Percentiles rank a stretch among this genome's conserved stretches.
phyloP scores from a whole-genome alignment of 805 yeast genomes.

The Tanozyma kutaoensis region DNA sequence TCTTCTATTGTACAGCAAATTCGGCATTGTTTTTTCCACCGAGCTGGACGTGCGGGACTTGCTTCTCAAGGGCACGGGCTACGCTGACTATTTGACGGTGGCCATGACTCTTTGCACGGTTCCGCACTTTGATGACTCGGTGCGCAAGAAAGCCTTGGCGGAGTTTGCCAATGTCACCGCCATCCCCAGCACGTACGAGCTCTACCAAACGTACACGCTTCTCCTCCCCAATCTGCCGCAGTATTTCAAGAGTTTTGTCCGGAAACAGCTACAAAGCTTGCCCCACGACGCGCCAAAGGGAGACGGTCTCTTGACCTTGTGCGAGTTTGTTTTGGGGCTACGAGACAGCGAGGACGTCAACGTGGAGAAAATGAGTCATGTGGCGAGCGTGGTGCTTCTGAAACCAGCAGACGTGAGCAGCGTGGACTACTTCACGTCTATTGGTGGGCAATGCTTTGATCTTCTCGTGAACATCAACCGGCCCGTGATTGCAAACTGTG shows the following conservation, averaged over 20 bases:
- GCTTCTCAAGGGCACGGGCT: slow-evolving; percentile 53
- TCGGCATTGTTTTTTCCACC: slow-evolving; percentile 19
- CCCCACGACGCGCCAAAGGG: slow-evolving; percentile 36
- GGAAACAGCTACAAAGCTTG: slow-evolving; percentile 36
- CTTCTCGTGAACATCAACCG: slow-evolving; percentile 46
- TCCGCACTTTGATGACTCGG: slow-evolving; percentile 10
- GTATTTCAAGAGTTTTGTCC: slow-evolving; percentile 32
- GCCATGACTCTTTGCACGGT: slow-evolving; percentile 29
- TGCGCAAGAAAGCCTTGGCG: slow-evolving; percentile 1
- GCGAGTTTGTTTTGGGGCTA: slow-evolving; percentile 68
- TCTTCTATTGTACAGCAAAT: slow-evolving; percentile 13
- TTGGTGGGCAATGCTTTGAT: slow-evolving; percentile 53
- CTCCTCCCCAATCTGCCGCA: slow-evolving; percentile 38
- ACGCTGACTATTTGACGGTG: slow-evolving; percentile 42
- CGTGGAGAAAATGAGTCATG: slow-evolving; percentile 51
- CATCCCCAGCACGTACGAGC: slow-evolving; percentile 51
- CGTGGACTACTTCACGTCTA: slow-evolving; percentile 36
- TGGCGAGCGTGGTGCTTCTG: slow-evolving; percentile 48
- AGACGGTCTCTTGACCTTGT: slow-evolving; percentile 61
- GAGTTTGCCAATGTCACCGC: slow-evolving; percentile 17
- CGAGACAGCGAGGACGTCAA: slow-evolving; percentile 62
- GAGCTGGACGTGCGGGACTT: slow-evolving; percentile 39
- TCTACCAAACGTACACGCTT: slow-evolving; percentile 47
- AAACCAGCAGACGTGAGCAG: slow-evolving; percentile 43
- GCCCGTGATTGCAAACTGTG: slow-evolving; percentile 45